Conservation (phyloP, 2,329 filamentous ascomycete genomes). For the Ceratocystis lukuohia region DNA sequence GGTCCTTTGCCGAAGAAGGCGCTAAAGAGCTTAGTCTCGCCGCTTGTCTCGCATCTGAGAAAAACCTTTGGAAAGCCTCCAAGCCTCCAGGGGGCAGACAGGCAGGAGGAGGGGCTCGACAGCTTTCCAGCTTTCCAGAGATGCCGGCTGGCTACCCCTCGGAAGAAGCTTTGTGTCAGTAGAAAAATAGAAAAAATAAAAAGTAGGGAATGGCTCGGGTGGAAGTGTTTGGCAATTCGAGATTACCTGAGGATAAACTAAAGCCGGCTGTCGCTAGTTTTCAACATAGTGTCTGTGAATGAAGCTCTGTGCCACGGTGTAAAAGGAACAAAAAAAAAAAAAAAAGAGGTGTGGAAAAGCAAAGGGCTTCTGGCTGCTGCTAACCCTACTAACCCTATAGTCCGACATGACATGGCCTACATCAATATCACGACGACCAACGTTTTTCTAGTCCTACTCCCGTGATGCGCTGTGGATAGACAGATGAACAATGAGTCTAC, state of each 20-base stretch:
- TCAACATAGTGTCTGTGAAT: no score
- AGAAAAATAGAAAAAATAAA: neutral
- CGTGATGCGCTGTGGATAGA: neutral
- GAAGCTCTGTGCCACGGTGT: neutral
- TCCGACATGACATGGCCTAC: neutral
- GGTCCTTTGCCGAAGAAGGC: neutral
- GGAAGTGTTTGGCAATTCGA: neutral
- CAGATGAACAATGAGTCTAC: neutral
- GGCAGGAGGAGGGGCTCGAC: neutral
- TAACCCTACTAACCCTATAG: neutral
- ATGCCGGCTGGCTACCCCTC: neutral
- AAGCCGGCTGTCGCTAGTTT: no score
- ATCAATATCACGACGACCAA: neutral
- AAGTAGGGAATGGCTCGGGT: neutral
- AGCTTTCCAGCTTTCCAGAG: neutral
- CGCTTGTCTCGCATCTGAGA: conserved; percentile 1
- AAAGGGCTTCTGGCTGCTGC: neutral
- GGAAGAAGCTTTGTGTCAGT: neutral
- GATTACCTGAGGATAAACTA: no score
- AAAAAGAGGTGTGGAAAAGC: neutral
- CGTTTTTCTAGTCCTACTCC: neutral
- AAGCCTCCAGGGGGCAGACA: neutral
- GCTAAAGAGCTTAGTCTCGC: neutral
- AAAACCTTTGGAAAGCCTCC: no score
- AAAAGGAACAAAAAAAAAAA: neutral